Evolutionary conservation across 2,329 filamentous ascomycete species (phyloP).

Genomic region (Akanthomyces dipterigenus): DNA sequence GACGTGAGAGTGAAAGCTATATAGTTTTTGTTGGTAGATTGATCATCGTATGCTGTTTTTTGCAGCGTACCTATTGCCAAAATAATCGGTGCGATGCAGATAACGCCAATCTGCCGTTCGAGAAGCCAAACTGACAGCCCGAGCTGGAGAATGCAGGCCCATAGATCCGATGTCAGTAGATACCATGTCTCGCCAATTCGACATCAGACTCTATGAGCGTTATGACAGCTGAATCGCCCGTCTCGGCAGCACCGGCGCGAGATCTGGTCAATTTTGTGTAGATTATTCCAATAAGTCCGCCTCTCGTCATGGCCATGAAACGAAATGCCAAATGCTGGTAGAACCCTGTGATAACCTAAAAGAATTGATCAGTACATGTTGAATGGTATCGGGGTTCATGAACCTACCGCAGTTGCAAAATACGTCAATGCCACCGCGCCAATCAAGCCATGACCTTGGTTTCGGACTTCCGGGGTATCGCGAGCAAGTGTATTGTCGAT

Average conservation of each 20-base stretch:
- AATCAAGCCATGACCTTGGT: conserved; percentile 4
- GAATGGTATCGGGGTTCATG: background rate
- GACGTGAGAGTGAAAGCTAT: background rate
- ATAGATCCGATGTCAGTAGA: conserved; percentile 4
- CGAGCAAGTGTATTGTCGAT: conserved; percentile 1
- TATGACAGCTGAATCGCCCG: background rate
- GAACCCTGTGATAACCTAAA: conserved; percentile 7
- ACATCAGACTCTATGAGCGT: conserved; percentile 11
- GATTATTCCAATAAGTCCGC: conserved; percentile 7
- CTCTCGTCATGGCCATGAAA: conserved; percentile 3
- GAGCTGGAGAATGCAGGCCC: conserved; percentile 9
- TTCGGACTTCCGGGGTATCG: conserved; percentile 1
- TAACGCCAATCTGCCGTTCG: conserved; percentile 11
- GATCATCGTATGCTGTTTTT: background rate
- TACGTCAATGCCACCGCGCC: conserved; percentile 6
- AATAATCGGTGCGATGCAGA: conserved; percentile 14
- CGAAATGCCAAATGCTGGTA: conserved; percentile 10
- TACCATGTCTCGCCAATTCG: conserved; percentile 8
- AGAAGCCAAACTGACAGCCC: conserved; percentile 12
- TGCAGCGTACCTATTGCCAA: conserved; percentile 1
- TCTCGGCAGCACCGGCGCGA: background rate
- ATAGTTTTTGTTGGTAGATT: background rate
- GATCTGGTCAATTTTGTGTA: background rate
- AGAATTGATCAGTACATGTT: background rate
- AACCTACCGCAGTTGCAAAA: background rate